These are phyloP conservation scores for Chalciporus pseudorubinellus DNA, from an alignment of 768 basidiomycete genomes.

Conservation along the genomic window DNA sequence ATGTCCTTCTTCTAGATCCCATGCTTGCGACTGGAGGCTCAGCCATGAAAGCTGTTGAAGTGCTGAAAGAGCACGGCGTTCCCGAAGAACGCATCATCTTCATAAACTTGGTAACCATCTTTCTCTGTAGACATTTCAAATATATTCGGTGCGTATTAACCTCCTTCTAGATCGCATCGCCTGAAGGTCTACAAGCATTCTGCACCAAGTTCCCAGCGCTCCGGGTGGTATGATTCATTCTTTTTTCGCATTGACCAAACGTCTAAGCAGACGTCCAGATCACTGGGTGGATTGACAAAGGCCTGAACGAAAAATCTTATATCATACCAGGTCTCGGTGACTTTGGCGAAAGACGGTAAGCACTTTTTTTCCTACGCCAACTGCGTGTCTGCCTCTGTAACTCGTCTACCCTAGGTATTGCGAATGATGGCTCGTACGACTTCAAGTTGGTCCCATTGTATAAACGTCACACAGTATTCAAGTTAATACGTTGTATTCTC, in stretches of 20 bases:
- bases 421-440: slow-evolving; percentile 9
- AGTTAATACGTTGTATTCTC: neutral
- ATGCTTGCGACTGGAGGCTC: slow-evolving; percentile 99
- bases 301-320: slow-evolving; percentile 86
- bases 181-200: slow-evolving; percentile 84
- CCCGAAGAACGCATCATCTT: slow-evolving; percentile 95
- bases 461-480: neutral
- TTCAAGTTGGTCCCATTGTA: neutral
- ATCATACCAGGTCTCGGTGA: slow-evolving; percentile 97
- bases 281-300: slow-evolving; percentile 94
- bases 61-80: slow-evolving; percentile 87
- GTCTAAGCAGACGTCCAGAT: slow-evolving; percentile 48
- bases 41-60: slow-evolving; percentile 96
- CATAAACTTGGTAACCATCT: slow-evolving; percentile 71
- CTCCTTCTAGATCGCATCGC: slow-evolving; percentile 69
- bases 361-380: neutral
- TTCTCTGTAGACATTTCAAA: neutral
- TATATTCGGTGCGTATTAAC: neutral
- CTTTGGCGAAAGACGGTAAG: slow-evolving; percentile 86
- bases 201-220: slow-evolving; percentile 71
- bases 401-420: slow-evolving; percentile 17
- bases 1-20: slow-evolving; percentile 92
- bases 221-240: slow-evolving; percentile 60
- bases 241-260: neutral
- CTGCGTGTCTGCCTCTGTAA: no score